A percentile compares a stretch with the other conserved stretches of the same genome.
These are phyloP conservation scores for Termitomyces sp. DNA, from an alignment of 768 basidiomycete species.

Conservation along the genomic window DNA sequence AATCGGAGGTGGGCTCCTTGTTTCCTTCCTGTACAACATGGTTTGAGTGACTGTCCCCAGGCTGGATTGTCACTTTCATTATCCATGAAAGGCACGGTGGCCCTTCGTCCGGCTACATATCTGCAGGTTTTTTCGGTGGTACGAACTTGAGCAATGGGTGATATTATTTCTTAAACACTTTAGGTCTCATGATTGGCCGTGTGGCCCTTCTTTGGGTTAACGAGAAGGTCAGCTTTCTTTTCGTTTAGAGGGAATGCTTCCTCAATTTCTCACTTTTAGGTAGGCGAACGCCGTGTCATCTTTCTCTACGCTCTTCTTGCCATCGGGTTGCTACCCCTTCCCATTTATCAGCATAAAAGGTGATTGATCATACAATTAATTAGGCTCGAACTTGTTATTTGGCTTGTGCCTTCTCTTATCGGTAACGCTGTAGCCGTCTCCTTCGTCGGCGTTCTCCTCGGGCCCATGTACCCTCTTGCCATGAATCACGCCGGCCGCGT, in stretches of 20 bases:
- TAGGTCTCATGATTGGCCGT: not conserved
- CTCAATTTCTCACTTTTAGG: slow-evolving; percentile 18
- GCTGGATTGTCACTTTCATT: slow-evolving; percentile 69
- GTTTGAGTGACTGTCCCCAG: slow-evolving; percentile 22
- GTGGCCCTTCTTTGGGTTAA: not conserved
- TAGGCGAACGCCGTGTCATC: slow-evolving; percentile 52
- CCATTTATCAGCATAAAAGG: not conserved
- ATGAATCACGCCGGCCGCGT: slow-evolving; percentile 69
- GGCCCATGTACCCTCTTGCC: slow-evolving; percentile 69
- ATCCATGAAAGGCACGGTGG: slow-evolving; percentile 32
- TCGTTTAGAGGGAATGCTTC: not conserved
- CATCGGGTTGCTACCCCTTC: slow-evolving; percentile 33
- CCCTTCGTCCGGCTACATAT: slow-evolving; percentile 25
- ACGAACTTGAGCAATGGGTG: not conserved
- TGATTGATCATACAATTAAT: not conserved
- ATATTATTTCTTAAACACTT: slow-evolving; percentile 36
- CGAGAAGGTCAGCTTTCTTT: not conserved
- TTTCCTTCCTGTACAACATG: not conserved
- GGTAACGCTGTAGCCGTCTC: slow-evolving; percentile 60
- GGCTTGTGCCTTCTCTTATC: slow-evolving; percentile 62
- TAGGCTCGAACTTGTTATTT: slow-evolving; percentile 50
- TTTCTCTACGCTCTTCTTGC: slow-evolving; percentile 47
- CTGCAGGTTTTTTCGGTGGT: slow-evolving; percentile 22
- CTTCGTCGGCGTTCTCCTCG: slow-evolving; percentile 63
- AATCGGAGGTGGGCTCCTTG: slow-evolving; percentile 34